Evolutionary conservation across 257 asterid species (phyloP), one percentile per base, ranked within the genome.

Genomic region (Catharanthus roseus): DNA sequence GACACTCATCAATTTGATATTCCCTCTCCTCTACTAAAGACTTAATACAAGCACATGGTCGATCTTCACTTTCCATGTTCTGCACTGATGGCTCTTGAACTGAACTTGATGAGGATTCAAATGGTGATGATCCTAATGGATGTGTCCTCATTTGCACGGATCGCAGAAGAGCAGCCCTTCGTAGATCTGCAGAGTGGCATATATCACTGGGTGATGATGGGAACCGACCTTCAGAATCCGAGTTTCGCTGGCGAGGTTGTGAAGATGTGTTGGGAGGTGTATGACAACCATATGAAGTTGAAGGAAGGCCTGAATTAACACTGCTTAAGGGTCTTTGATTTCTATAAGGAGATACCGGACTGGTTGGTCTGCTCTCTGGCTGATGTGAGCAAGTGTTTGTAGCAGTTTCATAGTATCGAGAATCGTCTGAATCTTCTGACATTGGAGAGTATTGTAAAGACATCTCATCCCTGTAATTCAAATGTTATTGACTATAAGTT

Each of bases 191-290:
- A 11, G 97, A 89, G 86, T 95, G 99, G 86, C 98, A 95, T 72
- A 95, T 91, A 77, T 95, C 99, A 58, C 97, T 95, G 6, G 99
- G 99, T 18, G 97, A 95, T 31, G 99, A 89, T 15, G 99, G 99
- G 75, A 91, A 91, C 8, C 96, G 90, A 1, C 93, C 95, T 84
- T 95, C 99, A 0, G 89, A 85, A 71, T 95, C 99, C 11, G 97
- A 86, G 66, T 93, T 89, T 44, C 96, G 89, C 73, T 89, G 96
- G 26, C 97, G 97, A 50, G 91, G 75, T 74, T 81, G 92, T 36
- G 95, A 58, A 12, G 93, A 69, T 39, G 86, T 38, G 49, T 76
- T 65, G 5, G 89, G 76, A 23, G 95, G 77, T 54, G 63, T 38
- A 67, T 78, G 63, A 51, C 80, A 65, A 61, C 74, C 72, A 42